phyloP scores from a whole-genome alignment of 2,329 filamentous ascomycete genomes.

The Fusarium agapanthi region DNA sequence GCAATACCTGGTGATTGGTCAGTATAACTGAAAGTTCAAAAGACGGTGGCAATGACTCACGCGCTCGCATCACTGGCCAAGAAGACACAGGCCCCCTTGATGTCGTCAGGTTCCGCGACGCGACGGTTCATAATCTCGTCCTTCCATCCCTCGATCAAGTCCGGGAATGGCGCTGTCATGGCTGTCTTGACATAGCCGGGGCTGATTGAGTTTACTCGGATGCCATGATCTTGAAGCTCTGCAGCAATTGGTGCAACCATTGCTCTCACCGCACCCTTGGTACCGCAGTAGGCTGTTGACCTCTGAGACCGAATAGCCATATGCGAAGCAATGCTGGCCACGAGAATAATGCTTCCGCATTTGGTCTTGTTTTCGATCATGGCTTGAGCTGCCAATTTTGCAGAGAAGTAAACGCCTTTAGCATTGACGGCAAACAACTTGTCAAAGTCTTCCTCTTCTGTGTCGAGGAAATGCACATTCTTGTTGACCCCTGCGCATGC shows the following conservation, averaged over 20 bases:
- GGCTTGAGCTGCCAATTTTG: constrained; percentile 57
- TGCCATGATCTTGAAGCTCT: constrained; percentile 49
- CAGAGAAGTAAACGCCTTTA: constrained; percentile 69
- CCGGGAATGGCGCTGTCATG: constrained; percentile 55
- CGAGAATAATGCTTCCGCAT: constrained; percentile 61
- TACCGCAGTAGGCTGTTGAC: constrained; percentile 47
- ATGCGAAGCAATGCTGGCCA: constrained; percentile 62
- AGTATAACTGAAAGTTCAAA: neutral
- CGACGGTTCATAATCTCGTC: constrained; percentile 57
- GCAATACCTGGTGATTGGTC: neutral
- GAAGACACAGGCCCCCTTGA: constrained; percentile 58
- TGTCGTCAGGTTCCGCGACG: constrained; percentile 59
- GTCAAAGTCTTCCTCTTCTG: constrained; percentile 71
- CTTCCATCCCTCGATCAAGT: constrained; percentile 59
- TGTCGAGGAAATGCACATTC: constrained; percentile 65
- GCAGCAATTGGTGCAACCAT: constrained; percentile 41
- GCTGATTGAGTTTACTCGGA: constrained; percentile 57
- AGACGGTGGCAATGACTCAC: neutral
- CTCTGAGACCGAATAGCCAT: constrained; percentile 60
- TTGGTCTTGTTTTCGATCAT: constrained; percentile 62
- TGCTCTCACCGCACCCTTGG: constrained; percentile 39
- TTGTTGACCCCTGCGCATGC: constrained; percentile 69
- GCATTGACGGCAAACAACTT: constrained; percentile 71
- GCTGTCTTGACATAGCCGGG: constrained; percentile 55
- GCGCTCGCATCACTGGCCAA: constrained; percentile 57